Base-by-base conservation (phyloP, 1,139 yeast genomes). In the Lizanozyma gosingica region DNA sequence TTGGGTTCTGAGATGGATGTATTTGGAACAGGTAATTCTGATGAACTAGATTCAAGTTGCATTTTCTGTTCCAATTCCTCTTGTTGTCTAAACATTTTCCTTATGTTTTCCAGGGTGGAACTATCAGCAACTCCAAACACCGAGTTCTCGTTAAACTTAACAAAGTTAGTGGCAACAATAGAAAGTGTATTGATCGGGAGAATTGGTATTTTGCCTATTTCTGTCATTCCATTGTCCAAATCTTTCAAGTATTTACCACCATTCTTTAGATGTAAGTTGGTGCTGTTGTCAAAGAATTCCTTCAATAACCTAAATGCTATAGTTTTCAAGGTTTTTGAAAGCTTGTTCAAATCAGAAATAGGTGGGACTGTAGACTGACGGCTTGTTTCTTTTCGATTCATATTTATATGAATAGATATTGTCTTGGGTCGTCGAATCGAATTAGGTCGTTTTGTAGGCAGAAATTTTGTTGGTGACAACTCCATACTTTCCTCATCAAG, bases 401-500 rank as follows among this genome's bases (percentile, higher is more conserved):
- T 39, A 0, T 50, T 52, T 15, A 68, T 47, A 38, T 64, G 60
- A 1, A 79, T 46, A 3, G 73, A 60, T 3, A 78, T 47, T 0
- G 83, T 78, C 42, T 71, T 71, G 1, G 87, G 85, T 37, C 82
- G 52, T 27, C 71, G 56, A 2, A 65, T 55, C 15, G 56, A 53
- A 32, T 45, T 47, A 34, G 61, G 59, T 38, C 48, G 52, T 32
- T 51, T 56, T 39, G 50, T 49, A 33, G 47, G 42, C 11, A 52
- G 40, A 22, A 44, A 43, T 43, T 59, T 56, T 52, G 60, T 59
- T 49, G 55, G 43, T 39, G 58, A 56, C n/a, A 59, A 47, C 37
- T 65, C 60, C 45, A 68, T 41, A 41, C 56, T 63, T 43, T 87
- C 95, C 47, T 86, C 94, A 51, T 83, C 90, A 33, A 82, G 57